A percentile compares a stretch with the other conserved stretches of the same genome.
Evolutionary conservation across 1,284 basidiomycete species (phyloP).

Genomic region (Bjerkandera adusta): DNA sequence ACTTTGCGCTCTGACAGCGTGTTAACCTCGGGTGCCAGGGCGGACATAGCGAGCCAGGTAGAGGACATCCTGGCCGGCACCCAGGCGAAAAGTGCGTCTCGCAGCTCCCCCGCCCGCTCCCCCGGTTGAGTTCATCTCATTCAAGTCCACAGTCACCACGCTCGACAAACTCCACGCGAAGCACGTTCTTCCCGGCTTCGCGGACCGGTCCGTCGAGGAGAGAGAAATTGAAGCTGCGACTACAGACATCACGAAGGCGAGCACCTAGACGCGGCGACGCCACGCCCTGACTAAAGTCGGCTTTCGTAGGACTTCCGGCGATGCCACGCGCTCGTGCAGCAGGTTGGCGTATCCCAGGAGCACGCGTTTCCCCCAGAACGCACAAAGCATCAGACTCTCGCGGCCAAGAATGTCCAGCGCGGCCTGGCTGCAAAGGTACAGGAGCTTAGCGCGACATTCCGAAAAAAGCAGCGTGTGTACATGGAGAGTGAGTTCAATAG

Average conservation of each 20-base stretch:
- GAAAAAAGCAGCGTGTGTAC: constrained; percentile 97
- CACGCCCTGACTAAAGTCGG: neutral
- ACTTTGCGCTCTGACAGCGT: neutral
- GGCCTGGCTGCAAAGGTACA: constrained; percentile 94
- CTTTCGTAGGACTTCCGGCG: constrained; percentile 74
- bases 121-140: constrained; percentile 21
- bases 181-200: constrained; percentile 93
- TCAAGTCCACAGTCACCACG: constrained; percentile 52
- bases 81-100: constrained; percentile 74
- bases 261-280: neutral
- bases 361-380: constrained; percentile 45
- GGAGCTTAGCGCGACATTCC: constrained; percentile 88
- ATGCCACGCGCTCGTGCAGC: constrained; percentile 79
- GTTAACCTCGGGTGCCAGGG: constrained; percentile 50
- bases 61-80: constrained; percentile 72
- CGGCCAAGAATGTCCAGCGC: constrained; percentile 95
- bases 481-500: constrained; percentile 81
- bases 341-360: constrained; percentile 47
- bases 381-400: constrained; percentile 58
- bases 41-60: constrained; percentile 88
- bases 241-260: constrained; percentile 83
- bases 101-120: constrained; percentile 19
- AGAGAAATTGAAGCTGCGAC: constrained; percentile 89
- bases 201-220: constrained; percentile 92
- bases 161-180: constrained; percentile 95